A percentile compares a stretch with the other conserved stretches of the same genome.
Evolutionary conservation across 306 rosid species (phyloP).

Genomic region (Dalbergia cultrata): DNA sequence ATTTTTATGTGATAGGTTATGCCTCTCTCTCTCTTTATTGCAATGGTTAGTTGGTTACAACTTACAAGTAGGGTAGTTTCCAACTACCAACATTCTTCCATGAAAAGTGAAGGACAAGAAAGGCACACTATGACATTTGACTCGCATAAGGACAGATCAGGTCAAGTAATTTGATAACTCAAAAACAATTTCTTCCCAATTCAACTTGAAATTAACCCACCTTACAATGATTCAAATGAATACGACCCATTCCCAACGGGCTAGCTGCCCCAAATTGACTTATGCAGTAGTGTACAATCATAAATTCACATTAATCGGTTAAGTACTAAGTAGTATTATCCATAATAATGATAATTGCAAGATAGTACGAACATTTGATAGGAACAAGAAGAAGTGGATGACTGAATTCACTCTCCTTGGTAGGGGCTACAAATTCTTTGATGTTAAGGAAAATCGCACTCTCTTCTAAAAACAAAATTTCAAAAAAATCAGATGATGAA

Average conservation of each 20-base stretch:
- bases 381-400: neutral
- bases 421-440: neutral
- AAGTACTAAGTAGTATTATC: neutral
- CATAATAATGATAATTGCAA: neutral
- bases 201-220: too few species aligned
- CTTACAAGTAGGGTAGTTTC: neutral
- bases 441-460: conserved; percentile 1
- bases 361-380: neutral
- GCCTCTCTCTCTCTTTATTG: neutral
- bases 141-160: too few species aligned
- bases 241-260: too few species aligned
- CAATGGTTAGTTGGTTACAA: neutral
- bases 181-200: too few species aligned
- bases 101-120: too few species aligned
- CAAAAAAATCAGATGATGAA: neutral
- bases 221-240: too few species aligned
- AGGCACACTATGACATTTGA: too few species aligned
- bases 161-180: too few species aligned
- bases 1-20: neutral
- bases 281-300: too few species aligned
- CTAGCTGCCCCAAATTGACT: too few species aligned
- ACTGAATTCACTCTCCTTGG: neutral
- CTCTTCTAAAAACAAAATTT: neutral
- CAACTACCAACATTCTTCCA: neutral
- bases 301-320: too few species aligned